Percentiles rank a stretch among this genome's conserved stretches.
Conservation (phyloP, 345 rosid genomes). For the Nasturtium officinale region DNA sequence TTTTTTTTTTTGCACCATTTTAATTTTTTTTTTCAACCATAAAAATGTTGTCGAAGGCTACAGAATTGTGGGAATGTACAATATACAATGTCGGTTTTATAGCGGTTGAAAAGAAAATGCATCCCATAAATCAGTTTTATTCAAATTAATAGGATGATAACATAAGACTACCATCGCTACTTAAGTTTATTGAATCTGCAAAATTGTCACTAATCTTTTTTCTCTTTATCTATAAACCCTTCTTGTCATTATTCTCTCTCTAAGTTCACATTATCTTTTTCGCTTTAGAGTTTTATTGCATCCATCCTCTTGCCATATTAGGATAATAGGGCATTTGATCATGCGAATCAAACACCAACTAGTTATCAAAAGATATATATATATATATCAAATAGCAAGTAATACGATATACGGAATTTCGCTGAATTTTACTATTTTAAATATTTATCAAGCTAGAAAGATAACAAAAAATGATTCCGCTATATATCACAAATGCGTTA, state of each 20-base stretch:
- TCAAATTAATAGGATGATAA: neutral
- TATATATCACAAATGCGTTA: too few relatives aligned
- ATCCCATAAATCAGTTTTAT: too few relatives aligned
- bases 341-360: neutral
- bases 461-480: too few relatives aligned
- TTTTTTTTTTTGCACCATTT: too few relatives aligned
- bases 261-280: neutral
- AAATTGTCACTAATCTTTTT: conserved; percentile 4
- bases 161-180: neutral
- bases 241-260: conserved; percentile 11
- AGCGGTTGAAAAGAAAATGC: neutral
- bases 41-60: neutral
- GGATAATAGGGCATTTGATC: neutral
- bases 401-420: too few relatives aligned
- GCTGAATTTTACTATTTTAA: too few relatives aligned
- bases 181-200: neutral
- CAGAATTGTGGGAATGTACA: neutral
- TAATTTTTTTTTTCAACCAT: neutral
- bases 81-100: neutral
- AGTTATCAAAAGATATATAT: too few relatives aligned
- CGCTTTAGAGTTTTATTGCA: conserved; percentile 11
- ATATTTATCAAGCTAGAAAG: too few relatives aligned
- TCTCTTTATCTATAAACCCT: conserved; percentile 22
- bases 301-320: neutral
- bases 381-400: too few relatives aligned